These are phyloP conservation scores for Fallopia convolvulus DNA, from an alignment of 148 eudicot species.

Conservation along the genomic window DNA sequence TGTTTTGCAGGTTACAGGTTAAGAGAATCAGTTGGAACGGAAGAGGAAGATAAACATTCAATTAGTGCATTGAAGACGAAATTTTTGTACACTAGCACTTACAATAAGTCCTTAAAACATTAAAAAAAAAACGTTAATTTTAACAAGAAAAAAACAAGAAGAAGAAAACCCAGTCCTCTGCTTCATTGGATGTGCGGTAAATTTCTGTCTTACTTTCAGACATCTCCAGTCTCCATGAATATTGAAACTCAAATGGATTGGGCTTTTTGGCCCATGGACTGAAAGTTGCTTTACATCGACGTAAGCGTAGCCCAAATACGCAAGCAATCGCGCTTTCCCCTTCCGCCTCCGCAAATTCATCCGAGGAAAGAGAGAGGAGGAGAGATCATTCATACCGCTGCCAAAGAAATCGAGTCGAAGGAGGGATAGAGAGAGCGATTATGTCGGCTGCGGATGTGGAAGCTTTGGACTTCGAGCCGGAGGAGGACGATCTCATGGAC, in stretches of 20 bases:
- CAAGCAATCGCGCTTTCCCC: neutral
- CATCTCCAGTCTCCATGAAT: neutral
- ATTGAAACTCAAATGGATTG: neutral
- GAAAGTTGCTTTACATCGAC: neutral
- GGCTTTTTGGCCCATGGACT: neutral
- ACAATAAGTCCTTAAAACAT: too few species aligned
- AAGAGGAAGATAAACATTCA: too few species aligned
- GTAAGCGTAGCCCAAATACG: neutral
- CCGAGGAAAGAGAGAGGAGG: constrained; percentile 1
- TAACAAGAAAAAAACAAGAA: too few species aligned
- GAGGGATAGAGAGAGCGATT: neutral
- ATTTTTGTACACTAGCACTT: too few species aligned
- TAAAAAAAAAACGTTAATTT: too few species aligned
- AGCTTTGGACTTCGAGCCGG: constrained; percentile 83
- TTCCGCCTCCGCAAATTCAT: neutral
- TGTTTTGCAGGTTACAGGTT: too few species aligned
- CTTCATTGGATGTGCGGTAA: neutral
- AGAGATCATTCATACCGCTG: neutral
- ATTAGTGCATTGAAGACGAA: too few species aligned
- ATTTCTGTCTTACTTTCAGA: neutral
- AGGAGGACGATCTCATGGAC: constrained; percentile 94
- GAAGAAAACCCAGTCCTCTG: too few species aligned
- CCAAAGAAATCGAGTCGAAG: neutral
- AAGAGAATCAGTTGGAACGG: too few species aligned
- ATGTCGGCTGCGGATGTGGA: constrained; percentile 69